phyloP scores from a whole-genome alignment of 192 early-diverging fungal species.

The Backusella parvicylindrica region DNA sequence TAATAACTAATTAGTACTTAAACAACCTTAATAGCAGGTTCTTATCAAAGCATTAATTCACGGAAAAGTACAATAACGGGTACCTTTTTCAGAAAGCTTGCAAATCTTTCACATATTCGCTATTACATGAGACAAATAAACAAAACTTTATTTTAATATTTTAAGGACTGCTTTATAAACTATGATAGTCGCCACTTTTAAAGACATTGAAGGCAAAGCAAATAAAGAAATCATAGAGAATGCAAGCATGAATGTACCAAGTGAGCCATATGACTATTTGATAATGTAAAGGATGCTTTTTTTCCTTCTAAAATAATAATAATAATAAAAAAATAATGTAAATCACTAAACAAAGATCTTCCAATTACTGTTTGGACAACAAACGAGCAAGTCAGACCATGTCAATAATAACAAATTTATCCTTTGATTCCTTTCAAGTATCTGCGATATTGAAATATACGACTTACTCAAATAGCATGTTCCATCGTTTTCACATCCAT shows the following conservation, averaged over 20 bases:
- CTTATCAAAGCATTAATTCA: background rate
- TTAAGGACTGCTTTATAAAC: background rate
- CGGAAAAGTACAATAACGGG: background rate
- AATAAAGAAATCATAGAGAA: background rate
- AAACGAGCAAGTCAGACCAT: slow-evolving; percentile 4
- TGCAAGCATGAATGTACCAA: background rate
- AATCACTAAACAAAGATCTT: slow-evolving; percentile 5
- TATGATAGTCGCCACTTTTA: background rate
- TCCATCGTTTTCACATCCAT: background rate
- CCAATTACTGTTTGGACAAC: slow-evolving; percentile 3
- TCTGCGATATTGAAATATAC: background rate
- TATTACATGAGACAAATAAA: background rate
- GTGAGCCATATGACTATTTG: background rate
- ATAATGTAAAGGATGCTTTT: no score
- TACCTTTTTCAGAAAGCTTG: background rate
- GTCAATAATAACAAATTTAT: slow-evolving; percentile 1
- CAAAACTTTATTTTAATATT: background rate
- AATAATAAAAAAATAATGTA: background rate
- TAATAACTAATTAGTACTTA: slow-evolving; percentile 1
- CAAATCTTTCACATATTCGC: background rate
- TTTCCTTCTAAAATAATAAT: background rate
- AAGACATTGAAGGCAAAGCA: background rate
- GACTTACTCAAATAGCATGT: background rate
- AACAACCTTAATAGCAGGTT: background rate
- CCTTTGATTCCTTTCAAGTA: background rate